These are phyloP conservation scores for Aspergillus sp. DNA, from an alignment of 2,329 filamentous ascomycete genomes.

Conservation along the genomic window DNA sequence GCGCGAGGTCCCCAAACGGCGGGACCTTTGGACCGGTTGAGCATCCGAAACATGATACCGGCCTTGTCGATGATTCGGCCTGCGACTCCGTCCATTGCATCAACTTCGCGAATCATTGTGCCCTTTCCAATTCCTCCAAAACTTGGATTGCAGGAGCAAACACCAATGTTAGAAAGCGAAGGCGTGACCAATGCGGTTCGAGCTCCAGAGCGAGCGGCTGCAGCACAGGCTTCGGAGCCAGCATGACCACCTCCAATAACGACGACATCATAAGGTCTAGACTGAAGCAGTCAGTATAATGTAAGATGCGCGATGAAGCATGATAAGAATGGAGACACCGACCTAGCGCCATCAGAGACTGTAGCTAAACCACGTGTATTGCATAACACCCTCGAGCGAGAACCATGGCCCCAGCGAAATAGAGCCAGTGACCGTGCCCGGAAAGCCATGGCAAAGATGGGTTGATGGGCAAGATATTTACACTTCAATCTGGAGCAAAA, in stretches of 20 bases:
- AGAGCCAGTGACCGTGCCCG: slow-evolving; percentile 25
- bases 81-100: slow-evolving; percentile 86
- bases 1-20: slow-evolving; percentile 96
- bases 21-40: slow-evolving; percentile 86
- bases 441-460: slow-evolving; percentile 28
- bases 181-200: slow-evolving; percentile 87
- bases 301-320: neutral
- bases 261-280: slow-evolving; percentile 78
- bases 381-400: slow-evolving; percentile 14
- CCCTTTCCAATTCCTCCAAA: slow-evolving; percentile 99
- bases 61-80: slow-evolving; percentile 89
- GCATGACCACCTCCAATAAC: slow-evolving; percentile 96
- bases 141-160: slow-evolving; percentile 94
- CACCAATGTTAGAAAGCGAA: slow-evolving; percentile 79
- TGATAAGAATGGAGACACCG: slow-evolving; percentile 8
- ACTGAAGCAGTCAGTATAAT: slow-evolving; percentile 2
- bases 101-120: slow-evolving; percentile 90
- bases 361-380: slow-evolving; percentile 33
- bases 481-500: too few relatives aligned
- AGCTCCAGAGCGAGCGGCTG: slow-evolving; percentile 82
- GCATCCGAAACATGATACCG: slow-evolving; percentile 84
- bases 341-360: slow-evolving; percentile 34
- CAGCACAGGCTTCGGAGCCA: slow-evolving; percentile 87
- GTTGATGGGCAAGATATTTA: neutral
- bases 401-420: slow-evolving; percentile 20